Evolutionary conservation across 2,329 filamentous ascomycete genomes (phyloP), one percentile per base, ranked within the genome.

Genomic region (Elsinoe ampelina): DNA sequence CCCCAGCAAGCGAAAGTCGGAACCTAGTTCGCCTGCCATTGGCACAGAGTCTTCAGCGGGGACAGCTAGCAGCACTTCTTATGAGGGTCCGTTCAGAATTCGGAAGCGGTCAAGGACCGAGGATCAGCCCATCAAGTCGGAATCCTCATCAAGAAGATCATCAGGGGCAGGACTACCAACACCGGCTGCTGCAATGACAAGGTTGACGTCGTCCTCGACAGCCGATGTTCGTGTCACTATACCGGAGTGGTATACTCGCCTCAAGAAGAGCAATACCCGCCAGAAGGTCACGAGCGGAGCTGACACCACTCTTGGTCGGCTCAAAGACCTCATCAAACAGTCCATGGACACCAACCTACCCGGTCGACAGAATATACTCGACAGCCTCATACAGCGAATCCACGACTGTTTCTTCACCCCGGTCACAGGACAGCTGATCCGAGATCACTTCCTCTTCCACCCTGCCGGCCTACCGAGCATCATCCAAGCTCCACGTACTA

Each of bases 381-480:
- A 69, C 5, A 59, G 67, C 5, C 67, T 76, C 4, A 65, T 72
- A 1, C 57, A 68, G 2, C 58, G 64, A 2, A 61, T 77, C 0
- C 73, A 76, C 59, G 67, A 69, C 20, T 65, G 73, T 0, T 66
- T 71, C 11, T 72, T 75, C 38, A 57, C 70, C 0, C 45, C 60
- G 0, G 69, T 75, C 10, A 64, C 65, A 13, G 61, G 57, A 0
- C 61, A 62, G 17, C 63, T 71, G 0, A 54, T 75, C 1, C 65
- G 67, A 1, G 68, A 67, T 41, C 63, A 66, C 1, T 61, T 64
- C 1, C 70, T 76, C 52, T 64, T 77, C 0, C 59, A 68, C 32
- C 64, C 71, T 26, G 59, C 65, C 2, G 59, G 58, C 36, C 75
- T 75, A 0, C 63, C 79, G 0, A 68, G 70, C 0, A 64, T 66